Conservation (phyloP, 176 grass and related monocot genomes). For the Paspalum vaginatum region DNA sequence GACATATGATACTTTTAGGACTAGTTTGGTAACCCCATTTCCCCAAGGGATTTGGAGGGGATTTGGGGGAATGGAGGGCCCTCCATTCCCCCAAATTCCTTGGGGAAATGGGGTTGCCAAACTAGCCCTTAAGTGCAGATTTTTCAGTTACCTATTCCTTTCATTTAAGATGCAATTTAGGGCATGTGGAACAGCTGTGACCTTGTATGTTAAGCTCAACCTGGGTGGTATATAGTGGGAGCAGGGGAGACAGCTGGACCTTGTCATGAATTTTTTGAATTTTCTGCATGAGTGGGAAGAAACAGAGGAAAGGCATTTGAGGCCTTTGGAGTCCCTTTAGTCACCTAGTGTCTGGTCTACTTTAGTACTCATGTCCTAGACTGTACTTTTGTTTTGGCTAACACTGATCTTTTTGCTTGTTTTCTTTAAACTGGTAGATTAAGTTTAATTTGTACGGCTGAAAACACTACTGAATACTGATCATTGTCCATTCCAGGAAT, state of each 20-base stretch:
- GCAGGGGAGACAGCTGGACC: too few species aligned
- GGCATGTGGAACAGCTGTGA: not conserved
- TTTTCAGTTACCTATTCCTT: constrained; percentile 20
- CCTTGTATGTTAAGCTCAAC: not conserved
- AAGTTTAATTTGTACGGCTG: constrained; percentile 4
- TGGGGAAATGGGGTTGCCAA: too few species aligned
- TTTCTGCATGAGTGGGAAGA: too few species aligned
- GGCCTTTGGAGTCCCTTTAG: not conserved
- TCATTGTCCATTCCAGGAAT: constrained; percentile 75
- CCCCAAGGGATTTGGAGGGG: too few species aligned
- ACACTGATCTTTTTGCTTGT: not conserved
- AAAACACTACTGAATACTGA: constrained; percentile 21
- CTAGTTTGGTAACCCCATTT: too few species aligned
- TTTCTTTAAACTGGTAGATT: not conserved
- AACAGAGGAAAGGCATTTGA: not conserved
- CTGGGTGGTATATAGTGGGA: too few species aligned
- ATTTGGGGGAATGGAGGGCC: too few species aligned
- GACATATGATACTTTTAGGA: too few species aligned
- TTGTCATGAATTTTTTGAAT: too few species aligned
- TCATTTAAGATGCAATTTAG: constrained; percentile 15
- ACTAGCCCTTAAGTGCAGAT: not conserved
- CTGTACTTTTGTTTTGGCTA: constrained; percentile 16
- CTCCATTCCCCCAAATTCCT: too few species aligned
- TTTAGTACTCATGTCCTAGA: not conserved
- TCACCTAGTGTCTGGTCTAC: not conserved